Conservation (phyloP, 768 basidiomycete species). For the Cyclocybe aegerita region DNA sequence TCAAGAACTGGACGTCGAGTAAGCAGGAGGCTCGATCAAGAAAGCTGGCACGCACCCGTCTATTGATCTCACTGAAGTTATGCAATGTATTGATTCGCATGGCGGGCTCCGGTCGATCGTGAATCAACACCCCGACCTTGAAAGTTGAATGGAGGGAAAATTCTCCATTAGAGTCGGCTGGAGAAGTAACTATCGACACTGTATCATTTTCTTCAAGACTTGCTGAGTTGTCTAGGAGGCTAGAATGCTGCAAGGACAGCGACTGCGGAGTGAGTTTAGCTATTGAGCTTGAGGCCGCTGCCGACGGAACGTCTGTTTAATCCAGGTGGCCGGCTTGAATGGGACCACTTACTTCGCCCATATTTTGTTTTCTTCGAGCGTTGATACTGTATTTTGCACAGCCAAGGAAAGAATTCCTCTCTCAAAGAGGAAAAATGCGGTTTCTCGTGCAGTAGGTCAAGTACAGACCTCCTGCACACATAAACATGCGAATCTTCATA, state of each 20-base stretch:
- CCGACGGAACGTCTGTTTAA: too few relatives aligned
- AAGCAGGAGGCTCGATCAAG: neutral
- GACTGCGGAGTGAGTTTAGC: conserved; percentile 45
- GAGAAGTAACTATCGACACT: conserved; percentile 37
- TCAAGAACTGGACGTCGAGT: conserved; percentile 44
- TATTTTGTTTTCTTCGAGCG: conserved; percentile 59
- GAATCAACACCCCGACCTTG: conserved; percentile 64
- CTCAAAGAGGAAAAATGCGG: conserved; percentile 76
- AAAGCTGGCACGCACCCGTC: conserved; percentile 51
- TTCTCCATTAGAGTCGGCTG: conserved; percentile 37
- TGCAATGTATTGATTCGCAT: conserved; percentile 77
- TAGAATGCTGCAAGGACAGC: conserved; percentile 61
- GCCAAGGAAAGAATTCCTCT: conserved; percentile 91
- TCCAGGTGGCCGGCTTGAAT: neutral
- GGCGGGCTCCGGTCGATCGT: conserved; percentile 54
- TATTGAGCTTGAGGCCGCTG: conserved; percentile 45
- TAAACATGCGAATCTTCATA: conserved; percentile 91
- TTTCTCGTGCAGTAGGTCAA: conserved; percentile 72
- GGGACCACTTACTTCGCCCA: conserved; percentile 40
- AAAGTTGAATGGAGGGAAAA: conserved; percentile 42
- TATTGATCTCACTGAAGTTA: conserved; percentile 77
- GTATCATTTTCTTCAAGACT: conserved; percentile 1
- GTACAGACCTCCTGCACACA: conserved; percentile 72
- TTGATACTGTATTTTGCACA: conserved; percentile 85
- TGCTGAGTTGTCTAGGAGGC: conserved; percentile 28